Evolutionary conservation across 106 monocot species (phyloP), one percentile per base, ranked within the genome.

Genomic region (Dendrobium huoshanense): DNA sequence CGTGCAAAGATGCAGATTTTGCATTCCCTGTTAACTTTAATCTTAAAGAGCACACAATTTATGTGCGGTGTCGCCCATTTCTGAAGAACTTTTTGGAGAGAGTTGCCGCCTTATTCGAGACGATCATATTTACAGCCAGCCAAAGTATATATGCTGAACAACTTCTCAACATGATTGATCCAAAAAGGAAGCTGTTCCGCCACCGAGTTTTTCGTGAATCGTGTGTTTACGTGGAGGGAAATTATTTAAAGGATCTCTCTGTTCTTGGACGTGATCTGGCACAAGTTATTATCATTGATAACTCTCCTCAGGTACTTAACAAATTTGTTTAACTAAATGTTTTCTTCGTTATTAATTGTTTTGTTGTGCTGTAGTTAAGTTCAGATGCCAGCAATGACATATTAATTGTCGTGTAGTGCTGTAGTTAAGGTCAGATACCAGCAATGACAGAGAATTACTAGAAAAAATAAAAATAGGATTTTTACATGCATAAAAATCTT

Each of bases 91-190:
- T 99, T 83, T 58, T 99, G 83, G 92, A 95, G 84, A 91, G 84
- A 72, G 98, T 99, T 47, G 80, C 95, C 9, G 82, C 79, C 45
- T 73, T 91, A 43, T 99, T 99, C 79, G 98, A 99, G 87, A 92
- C 89, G 4, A 92, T 91, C 78, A 89, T 99, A 83, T 99, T 99
- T 77, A 99, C 98, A 65, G 98, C 98, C 37, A 99, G 98, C 58
- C 98, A 99, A 87, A 91, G 98, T 27, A 99, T 99, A 79, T 96
- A 99, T 85, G 98, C 95, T 1, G 98, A 93, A 55, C 92, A 93
- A 55, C 90, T 99, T 58, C 92, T 99, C 13, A 99, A 99, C 67
- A 84, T 95, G 18, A 83, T 99, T 79, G 98, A 99, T 72, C 98
- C 98, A 1, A 95, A 91, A 81, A 85, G 98, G 76, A 95, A 88